These are phyloP conservation scores for Pouteria glomerata DNA, from an alignment of 148 eudicot species.

Conservation along the genomic window DNA sequence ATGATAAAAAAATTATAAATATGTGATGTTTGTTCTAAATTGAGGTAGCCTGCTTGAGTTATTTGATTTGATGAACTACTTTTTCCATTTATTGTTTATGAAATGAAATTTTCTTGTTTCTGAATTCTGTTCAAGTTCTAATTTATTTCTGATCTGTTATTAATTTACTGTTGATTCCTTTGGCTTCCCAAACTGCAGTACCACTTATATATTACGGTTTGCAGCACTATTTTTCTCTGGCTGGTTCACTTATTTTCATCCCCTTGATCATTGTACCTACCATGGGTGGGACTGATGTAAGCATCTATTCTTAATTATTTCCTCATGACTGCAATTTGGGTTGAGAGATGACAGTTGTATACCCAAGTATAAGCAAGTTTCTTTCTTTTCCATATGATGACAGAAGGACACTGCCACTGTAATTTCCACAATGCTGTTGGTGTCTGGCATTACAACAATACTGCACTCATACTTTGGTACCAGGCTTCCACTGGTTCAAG, in stretches of 20 bases:
- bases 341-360: not conserved
- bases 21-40: not conserved
- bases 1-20: not conserved
- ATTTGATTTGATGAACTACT: not conserved
- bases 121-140: not conserved
- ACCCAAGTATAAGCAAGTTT: slow-evolving; percentile 2
- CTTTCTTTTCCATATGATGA: slow-evolving; percentile 17
- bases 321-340: not conserved
- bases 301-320: slow-evolving; percentile 17
- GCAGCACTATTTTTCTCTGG: slow-evolving; percentile 82
- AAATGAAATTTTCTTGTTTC: not conserved
- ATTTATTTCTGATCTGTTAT: not conserved
- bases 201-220: slow-evolving; percentile 61
- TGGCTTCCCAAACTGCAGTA: slow-evolving; percentile 45
- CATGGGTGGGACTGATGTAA: slow-evolving; percentile 97
- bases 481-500: slow-evolving; percentile 93
- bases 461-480: slow-evolving; percentile 85
- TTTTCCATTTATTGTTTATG: not conserved
- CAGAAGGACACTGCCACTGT: slow-evolving; percentile 90
- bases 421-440: slow-evolving; percentile 76
- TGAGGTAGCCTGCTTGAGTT: not conserved
- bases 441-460: slow-evolving; percentile 84
- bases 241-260: slow-evolving; percentile 84
- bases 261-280: slow-evolving; percentile 77
- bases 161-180: slow-evolving; percentile 8